Evolutionary conservation across 2,329 filamentous ascomycete species (phyloP).

Genomic region (Aspergillus pseudoglaucus): DNA sequence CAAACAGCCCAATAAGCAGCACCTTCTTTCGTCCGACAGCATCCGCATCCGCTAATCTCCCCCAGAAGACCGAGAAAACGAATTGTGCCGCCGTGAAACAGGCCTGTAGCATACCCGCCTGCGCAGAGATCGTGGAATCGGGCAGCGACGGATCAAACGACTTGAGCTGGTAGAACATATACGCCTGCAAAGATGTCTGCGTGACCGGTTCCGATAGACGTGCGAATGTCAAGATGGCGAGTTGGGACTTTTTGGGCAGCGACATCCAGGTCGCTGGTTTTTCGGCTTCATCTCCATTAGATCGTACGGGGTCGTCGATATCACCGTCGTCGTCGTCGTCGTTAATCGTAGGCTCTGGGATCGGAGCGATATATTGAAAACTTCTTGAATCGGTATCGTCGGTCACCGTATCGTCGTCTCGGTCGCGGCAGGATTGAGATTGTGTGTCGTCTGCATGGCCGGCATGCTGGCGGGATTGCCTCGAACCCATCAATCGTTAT

Average conservation of each 20-base stretch:
- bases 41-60: conserved; percentile 60
- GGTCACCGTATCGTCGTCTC: neutral
- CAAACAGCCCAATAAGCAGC: conserved; percentile 67
- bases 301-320: conserved; percentile 5
- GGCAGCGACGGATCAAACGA: conserved; percentile 60
- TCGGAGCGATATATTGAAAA: neutral
- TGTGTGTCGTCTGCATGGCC: neutral
- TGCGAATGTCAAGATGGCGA: conserved; percentile 69
- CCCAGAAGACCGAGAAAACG: conserved; percentile 76
- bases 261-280: conserved; percentile 61
- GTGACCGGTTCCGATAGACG: conserved; percentile 76
- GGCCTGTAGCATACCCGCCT: conserved; percentile 71
- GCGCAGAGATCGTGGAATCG: conserved; percentile 62
- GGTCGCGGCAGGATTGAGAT: neutral
- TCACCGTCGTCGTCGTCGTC: conserved; percentile 8
- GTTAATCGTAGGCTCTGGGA: neutral
- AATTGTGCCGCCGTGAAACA: conserved; percentile 79
- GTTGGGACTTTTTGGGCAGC: conserved; percentile 69
- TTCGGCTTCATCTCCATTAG: conserved; percentile 17
- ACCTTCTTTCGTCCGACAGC: conserved; percentile 68
- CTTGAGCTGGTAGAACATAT: conserved; percentile 84
- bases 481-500: neutral
- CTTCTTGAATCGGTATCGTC: neutral
- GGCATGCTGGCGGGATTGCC: neutral
- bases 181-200: conserved; percentile 69